Base-by-base conservation (phyloP, 306 rosid species). In the Abrus precatorius region DNA sequence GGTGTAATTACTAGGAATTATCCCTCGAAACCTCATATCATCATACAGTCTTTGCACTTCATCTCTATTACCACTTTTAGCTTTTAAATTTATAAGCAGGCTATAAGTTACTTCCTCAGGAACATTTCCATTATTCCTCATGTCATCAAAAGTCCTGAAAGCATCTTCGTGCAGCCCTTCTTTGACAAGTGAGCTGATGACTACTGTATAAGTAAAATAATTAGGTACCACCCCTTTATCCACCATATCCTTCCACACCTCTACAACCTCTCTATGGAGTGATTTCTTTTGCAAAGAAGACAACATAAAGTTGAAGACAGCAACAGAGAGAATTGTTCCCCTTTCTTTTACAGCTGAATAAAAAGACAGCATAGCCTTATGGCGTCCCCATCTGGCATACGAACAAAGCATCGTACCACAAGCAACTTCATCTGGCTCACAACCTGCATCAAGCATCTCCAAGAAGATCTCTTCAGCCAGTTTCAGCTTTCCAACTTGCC, bases 341-440 rank as follows among this genome's bases (percentile, higher is more conserved):
- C 97, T 86, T 29, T 93, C 91, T 45, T 84, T 85, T 36, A 95
- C 91, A 0, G 99, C 97, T 2, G 99, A 91, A 79, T 93, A 93
- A 79, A 95, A 93, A 6, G 97, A 83, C 50, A 95, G 70, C 99
- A 95, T 93, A 48, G 97, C 88, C 88, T 88, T 90, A 75, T 92
- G 90, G 67, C 88, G 97, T 48, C 97, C 99, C 99, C 99, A 95
- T 86, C 97, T 89, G 11, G 99, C 99, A 78, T 95, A 95, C 2
- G 97, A 85, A 79, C 99, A 95, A 34, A 95, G 88, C 97, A 95
- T 91, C 74, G 99, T 95, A 33, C 99, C 99, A 62, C 94, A 91
- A 69, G 97, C 97, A 80, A 95, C 94, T 82, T 91, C 94, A 88
- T 95, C 99, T 0, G 99, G 94, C 61, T 95, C 97, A 72, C 93